Evolutionary conservation across 257 asterid species (phyloP).

Genomic region (Linaria vulgaris): DNA sequence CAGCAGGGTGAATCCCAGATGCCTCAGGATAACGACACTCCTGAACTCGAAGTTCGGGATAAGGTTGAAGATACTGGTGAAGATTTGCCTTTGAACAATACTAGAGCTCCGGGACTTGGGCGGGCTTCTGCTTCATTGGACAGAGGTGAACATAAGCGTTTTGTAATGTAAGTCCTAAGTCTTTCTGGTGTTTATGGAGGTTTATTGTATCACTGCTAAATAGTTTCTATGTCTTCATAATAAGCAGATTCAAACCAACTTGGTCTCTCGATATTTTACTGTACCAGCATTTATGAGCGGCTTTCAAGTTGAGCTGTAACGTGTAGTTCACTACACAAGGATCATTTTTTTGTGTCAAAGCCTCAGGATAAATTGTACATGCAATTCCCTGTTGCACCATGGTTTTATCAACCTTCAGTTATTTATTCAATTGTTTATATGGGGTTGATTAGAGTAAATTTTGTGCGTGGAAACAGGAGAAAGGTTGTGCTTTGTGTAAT

Average conservation of each 20-base stretch:
- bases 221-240: neutral
- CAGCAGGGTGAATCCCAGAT: slow-evolving; percentile 39
- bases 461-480: neutral
- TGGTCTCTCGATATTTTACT: neutral
- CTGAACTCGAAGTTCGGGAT: slow-evolving; percentile 38
- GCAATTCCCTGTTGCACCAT: slow-evolving; percentile 14
- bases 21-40: slow-evolving; percentile 34
- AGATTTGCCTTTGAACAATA: slow-evolving; percentile 31
- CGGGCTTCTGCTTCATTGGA: slow-evolving; percentile 52
- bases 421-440: neutral
- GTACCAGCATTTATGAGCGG: slow-evolving; percentile 6
- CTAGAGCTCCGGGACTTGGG: slow-evolving; percentile 66
- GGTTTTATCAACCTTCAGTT: neutral
- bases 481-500: slow-evolving; percentile 3
- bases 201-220: slow-evolving; percentile 11
- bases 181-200: slow-evolving; percentile 13
- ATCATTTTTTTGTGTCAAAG: slow-evolving; percentile 2
- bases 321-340: slow-evolving; percentile 9
- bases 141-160: slow-evolving; percentile 81
- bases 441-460: neutral
- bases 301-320: neutral
- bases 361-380: slow-evolving; percentile 17
- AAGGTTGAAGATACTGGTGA: slow-evolving; percentile 44
- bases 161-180: slow-evolving; percentile 58
- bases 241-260: neutral